These are phyloP conservation scores for Leccinellum rugosiceps DNA, from an alignment of 768 basidiomycete species.

Conservation along the genomic window DNA sequence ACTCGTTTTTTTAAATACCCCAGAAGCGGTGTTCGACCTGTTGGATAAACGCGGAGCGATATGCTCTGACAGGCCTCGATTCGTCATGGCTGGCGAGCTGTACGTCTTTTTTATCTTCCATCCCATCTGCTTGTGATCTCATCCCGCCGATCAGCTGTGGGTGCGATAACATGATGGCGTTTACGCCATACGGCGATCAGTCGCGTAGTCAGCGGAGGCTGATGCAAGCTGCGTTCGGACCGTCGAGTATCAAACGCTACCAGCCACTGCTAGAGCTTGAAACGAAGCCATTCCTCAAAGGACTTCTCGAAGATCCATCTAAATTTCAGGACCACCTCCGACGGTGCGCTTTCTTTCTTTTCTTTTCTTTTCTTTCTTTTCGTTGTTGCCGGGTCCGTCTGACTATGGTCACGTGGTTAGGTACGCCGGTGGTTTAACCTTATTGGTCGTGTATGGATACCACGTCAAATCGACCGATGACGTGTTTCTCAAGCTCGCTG, in stretches of 20 bases:
- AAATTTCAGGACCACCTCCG: slow-evolving; percentile 36
- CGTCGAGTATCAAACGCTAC: slow-evolving; percentile 51
- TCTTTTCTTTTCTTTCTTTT: background rate
- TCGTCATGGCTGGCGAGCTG: slow-evolving; percentile 72
- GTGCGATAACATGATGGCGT: slow-evolving; percentile 70
- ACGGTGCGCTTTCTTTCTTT: slow-evolving; percentile 21
- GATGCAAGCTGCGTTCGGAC: slow-evolving; percentile 61
- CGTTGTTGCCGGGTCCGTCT: background rate
- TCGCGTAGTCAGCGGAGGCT: slow-evolving; percentile 63
- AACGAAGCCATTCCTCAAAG: slow-evolving; percentile 54
- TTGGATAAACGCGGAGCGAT: slow-evolving; percentile 68
- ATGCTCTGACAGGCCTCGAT: slow-evolving; percentile 70
- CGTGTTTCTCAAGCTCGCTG: slow-evolving; percentile 38
- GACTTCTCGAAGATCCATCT: slow-evolving; percentile 44
- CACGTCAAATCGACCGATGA: slow-evolving; percentile 39
- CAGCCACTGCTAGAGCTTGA: slow-evolving; percentile 54
- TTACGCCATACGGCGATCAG: slow-evolving; percentile 63
- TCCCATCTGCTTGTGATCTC: background rate
- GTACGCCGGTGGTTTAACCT: slow-evolving; percentile 50
- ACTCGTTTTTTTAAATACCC: slow-evolving; percentile 64
- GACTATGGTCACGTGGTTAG: slow-evolving; percentile 32
- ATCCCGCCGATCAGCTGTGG: slow-evolving; percentile 39
- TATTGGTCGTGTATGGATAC: slow-evolving; percentile 65
- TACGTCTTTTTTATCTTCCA: slow-evolving; percentile 36
- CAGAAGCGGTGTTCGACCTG: slow-evolving; percentile 56